phyloP scores from a whole-genome alignment of 495 filamentous ascomycete genomes.

The Penicillium bovifimosum region DNA sequence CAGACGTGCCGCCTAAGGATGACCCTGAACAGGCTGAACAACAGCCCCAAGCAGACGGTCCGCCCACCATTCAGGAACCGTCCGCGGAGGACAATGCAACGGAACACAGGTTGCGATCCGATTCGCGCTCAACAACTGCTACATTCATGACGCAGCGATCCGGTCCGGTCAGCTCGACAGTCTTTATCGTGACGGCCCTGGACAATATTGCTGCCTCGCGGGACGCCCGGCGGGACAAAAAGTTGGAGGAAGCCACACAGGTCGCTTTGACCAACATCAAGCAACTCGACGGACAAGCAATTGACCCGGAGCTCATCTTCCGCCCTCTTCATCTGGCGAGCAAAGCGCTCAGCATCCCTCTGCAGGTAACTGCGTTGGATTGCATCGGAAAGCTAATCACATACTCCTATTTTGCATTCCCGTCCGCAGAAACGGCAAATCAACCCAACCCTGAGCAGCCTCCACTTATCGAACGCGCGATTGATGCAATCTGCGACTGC shows the following conservation, averaged over 20 bases:
- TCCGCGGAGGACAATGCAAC: conserved; percentile 23
- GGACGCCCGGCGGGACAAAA: conserved; percentile 76
- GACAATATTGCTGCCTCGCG: conserved; percentile 85
- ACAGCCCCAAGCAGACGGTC: conserved; percentile 9
- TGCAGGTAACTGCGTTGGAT: conserved; percentile 87
- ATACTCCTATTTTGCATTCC: conserved; percentile 91
- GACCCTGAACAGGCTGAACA: conserved; percentile 7
- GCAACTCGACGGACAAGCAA: conserved; percentile 59
- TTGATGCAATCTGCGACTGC: conserved; percentile 98
- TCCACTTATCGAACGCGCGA: conserved; percentile 90
- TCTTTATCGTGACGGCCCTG: conserved; percentile 88
- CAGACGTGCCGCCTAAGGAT: conserved; percentile 25
- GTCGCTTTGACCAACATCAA: conserved; percentile 80
- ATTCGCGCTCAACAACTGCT: conserved; percentile 54
- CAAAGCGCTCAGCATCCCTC: conserved; percentile 70
- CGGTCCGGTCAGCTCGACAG: conserved; percentile 77
- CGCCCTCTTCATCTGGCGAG: conserved; percentile 84
- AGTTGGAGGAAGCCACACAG: conserved; percentile 72
- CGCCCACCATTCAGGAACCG: conserved; percentile 24
- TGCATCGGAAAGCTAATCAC: conserved; percentile 98
- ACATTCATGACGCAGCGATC: conserved; percentile 49
- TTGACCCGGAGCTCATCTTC: conserved; percentile 85
- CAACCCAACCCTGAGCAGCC: conserved; percentile 43
- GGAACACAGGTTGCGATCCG: conserved; percentile 44
- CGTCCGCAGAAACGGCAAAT: conserved; percentile 48